These are phyloP conservation scores for Mucor circinelloides DNA, from an alignment of 371 early-diverging fungal genomes.

Conservation along the genomic window DNA sequence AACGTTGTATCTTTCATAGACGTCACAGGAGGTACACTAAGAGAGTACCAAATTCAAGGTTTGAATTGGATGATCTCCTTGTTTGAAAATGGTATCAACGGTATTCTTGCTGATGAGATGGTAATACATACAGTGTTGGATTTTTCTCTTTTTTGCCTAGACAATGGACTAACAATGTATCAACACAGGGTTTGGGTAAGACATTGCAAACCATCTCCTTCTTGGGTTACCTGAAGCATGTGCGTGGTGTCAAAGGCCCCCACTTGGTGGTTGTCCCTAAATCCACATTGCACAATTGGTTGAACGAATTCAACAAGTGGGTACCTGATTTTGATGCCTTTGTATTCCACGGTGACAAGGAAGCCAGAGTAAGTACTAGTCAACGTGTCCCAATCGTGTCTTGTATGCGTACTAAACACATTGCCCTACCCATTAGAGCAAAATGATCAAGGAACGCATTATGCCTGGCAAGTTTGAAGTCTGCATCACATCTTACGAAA, in stretches of 20 bases:
- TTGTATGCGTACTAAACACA: too few species aligned
- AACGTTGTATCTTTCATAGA: constrained; percentile 43
- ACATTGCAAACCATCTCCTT: constrained; percentile 98
- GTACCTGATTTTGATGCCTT: constrained; percentile 90
- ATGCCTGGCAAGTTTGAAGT: constrained; percentile 84
- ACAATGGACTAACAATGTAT: background rate
- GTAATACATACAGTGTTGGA: constrained; percentile 40
- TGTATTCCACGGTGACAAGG: constrained; percentile 93
- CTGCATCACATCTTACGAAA: constrained; percentile 98
- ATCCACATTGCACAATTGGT: constrained; percentile 98
- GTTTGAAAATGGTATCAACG: constrained; percentile 97
- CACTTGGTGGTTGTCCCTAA: constrained; percentile 98
- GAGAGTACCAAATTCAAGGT: constrained; percentile 98
- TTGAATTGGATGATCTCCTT: constrained; percentile 99
- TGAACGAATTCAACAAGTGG: constrained; percentile 93
- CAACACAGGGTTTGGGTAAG: constrained; percentile 94
- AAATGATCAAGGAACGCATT: constrained; percentile 59
- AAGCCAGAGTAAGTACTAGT: constrained; percentile 76
- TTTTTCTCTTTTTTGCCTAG: background rate
- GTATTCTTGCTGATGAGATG: constrained; percentile 99
- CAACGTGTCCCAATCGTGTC: too few species aligned
- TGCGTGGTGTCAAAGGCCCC: constrained; percentile 76
- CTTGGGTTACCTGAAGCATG: constrained; percentile 90
- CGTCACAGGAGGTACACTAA: constrained; percentile 86
- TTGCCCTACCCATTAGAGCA: too few species aligned